phyloP scores from a whole-genome alignment of 805 yeast species.

The Jamesozyma piceae region DNA sequence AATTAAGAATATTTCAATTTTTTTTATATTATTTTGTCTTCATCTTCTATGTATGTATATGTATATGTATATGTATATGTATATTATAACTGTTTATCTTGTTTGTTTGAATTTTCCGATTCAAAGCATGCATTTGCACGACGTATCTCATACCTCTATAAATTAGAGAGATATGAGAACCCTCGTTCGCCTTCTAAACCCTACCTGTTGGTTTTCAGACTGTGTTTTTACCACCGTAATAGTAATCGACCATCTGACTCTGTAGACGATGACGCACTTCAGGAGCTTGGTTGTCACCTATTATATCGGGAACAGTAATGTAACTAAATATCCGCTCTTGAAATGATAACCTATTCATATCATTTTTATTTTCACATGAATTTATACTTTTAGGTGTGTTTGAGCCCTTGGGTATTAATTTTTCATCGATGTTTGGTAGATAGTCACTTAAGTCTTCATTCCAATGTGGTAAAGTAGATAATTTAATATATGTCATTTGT shows the following conservation, averaged over 20 bases:
- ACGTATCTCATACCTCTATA: too few species aligned
- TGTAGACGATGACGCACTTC: not conserved
- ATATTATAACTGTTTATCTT: too few species aligned
- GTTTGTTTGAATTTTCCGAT: too few species aligned
- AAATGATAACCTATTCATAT: not conserved
- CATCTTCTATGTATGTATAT: too few species aligned
- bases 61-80: too few species aligned
- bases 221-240: not conserved
- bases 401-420: not conserved
- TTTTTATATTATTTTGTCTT: too few species aligned
- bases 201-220: too few species aligned
- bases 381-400: not conserved
- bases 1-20: too few species aligned
- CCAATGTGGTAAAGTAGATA: slow-evolving; percentile 1
- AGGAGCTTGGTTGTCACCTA: not conserved
- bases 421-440: slow-evolving; percentile 1
- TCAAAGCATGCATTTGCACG: too few species aligned
- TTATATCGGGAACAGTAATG: not conserved
- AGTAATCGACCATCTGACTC: not conserved
- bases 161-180: too few species aligned
- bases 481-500: slow-evolving; percentile 1
- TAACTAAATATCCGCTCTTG: not conserved
- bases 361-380: not conserved
- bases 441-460: not conserved
- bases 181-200: too few species aligned